These are phyloP conservation scores for Trichoderma koningii DNA, from an alignment of 2,329 filamentous ascomycete genomes.

Conservation along the genomic window DNA sequence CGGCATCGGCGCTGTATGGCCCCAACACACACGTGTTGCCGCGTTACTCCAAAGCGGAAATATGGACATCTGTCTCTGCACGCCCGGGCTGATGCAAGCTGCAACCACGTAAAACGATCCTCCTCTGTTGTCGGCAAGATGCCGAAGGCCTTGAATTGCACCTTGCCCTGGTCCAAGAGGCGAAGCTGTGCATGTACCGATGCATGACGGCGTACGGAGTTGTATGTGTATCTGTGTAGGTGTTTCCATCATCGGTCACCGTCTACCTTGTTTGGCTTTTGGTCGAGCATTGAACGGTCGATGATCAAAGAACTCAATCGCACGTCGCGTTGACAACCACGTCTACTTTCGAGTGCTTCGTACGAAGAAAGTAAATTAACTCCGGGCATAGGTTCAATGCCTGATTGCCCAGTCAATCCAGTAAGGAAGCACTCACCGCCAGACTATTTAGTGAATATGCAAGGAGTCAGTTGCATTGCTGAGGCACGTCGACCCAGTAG, in stretches of 20 bases:
- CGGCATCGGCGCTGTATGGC: conserved; percentile 4
- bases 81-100: conserved; percentile 12
- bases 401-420: background rate
- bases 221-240: background rate
- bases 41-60: background rate
- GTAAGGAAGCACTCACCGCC: background rate
- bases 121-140: conserved; percentile 1
- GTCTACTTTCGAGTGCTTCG: background rate
- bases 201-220: background rate
- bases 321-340: background rate
- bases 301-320: background rate
- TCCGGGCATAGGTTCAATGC: background rate
- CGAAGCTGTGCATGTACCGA: background rate
- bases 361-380: background rate
- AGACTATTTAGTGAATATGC: conserved; percentile 8
- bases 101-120: background rate
- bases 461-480: conserved; percentile 10
- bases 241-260: background rate
- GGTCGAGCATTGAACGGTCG: background rate
- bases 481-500: background rate
- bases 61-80: background rate
- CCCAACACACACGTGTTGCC: background rate
- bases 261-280: background rate
- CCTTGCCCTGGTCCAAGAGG: background rate
- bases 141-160: background rate